These are phyloP conservation scores for Vicia sativa DNA, from an alignment of 306 rosid genomes.

Conservation along the genomic window DNA sequence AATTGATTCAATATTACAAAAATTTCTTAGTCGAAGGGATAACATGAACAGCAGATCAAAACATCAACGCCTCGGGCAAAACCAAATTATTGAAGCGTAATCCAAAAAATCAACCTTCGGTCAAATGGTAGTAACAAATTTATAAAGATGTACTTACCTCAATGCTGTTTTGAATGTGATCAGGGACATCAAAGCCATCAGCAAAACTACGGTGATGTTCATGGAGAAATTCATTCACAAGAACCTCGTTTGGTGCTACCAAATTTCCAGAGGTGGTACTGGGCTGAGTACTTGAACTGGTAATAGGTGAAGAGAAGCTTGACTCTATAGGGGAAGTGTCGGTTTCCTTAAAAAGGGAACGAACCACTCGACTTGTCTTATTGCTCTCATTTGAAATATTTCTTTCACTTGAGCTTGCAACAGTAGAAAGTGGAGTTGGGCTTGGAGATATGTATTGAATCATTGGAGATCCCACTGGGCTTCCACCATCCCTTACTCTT, in stretches of 20 bases:
- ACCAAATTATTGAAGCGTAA: conserved; percentile 1
- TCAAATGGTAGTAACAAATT: not conserved
- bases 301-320: conserved; percentile 42
- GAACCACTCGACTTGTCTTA: conserved; percentile 60
- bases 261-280: conserved; percentile 50
- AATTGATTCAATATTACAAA: not conserved
- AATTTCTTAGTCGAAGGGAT: not conserved
- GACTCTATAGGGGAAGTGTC: conserved; percentile 37
- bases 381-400: conserved; percentile 39
- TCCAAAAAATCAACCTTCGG: conserved; percentile 19
- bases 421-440: conserved; percentile 43
- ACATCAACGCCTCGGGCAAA: conserved; percentile 18
- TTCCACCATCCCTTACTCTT: conserved; percentile 57
- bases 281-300: conserved; percentile 44
- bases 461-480: conserved; percentile 45
- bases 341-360: conserved; percentile 76
- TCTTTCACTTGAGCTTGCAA: conserved; percentile 48
- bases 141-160: conserved; percentile 57
- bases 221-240: conserved; percentile 85
- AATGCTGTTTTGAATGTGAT: conserved; percentile 53
- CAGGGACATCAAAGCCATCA: conserved; percentile 48
- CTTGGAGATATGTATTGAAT: conserved; percentile 46
- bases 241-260: conserved; percentile 68
- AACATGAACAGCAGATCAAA: conserved; percentile 16
- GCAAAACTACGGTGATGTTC: conserved; percentile 52